Conservation (phyloP, 371 early-diverging fungal species). For the Rhizopus sp. region DNA sequence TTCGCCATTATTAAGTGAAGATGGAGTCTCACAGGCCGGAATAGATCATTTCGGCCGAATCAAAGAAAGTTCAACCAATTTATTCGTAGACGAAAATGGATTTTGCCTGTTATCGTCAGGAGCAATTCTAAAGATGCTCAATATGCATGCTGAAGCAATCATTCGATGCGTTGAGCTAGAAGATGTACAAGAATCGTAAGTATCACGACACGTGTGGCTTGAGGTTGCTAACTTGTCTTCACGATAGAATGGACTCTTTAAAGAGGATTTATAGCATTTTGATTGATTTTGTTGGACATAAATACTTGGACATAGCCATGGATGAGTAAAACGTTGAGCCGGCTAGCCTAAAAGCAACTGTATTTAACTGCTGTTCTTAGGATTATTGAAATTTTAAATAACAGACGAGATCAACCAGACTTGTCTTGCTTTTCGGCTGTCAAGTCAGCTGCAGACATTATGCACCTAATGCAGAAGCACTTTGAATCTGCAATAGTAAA, state of each 20-base stretch:
- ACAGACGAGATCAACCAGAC: slow-evolving; percentile 69
- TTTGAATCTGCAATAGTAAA: slow-evolving; percentile 85
- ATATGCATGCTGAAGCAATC: slow-evolving; percentile 86
- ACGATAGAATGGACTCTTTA: slow-evolving; percentile 28
- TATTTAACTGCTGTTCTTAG: slow-evolving; percentile 36
- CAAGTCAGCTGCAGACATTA: slow-evolving; percentile 67
- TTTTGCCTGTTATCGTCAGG: slow-evolving; percentile 63
- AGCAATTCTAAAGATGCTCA: slow-evolving; percentile 66
- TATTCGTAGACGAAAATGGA: slow-evolving; percentile 40
- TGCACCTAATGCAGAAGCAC: slow-evolving; percentile 88
- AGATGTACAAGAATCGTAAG: slow-evolving; percentile 66
- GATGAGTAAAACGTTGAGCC: slow-evolving; percentile 61
- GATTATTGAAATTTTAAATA: slow-evolving; percentile 75
- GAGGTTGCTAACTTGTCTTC: neutral
- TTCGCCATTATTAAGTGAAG: slow-evolving; percentile 17
- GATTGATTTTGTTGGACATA: slow-evolving; percentile 73
- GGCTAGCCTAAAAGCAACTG: slow-evolving; percentile 9
- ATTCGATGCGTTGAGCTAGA: slow-evolving; percentile 82
- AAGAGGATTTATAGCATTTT: slow-evolving; percentile 70
- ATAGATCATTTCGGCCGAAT: slow-evolving; percentile 22
- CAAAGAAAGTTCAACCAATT: slow-evolving; percentile 20
- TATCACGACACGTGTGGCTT: neutral
- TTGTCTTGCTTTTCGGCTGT: slow-evolving; percentile 70
- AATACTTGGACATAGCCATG: slow-evolving; percentile 80
- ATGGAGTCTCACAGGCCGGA: slow-evolving; percentile 1